Conservation (phyloP, 305 asterid species). For the Fraxinus albicans region DNA sequence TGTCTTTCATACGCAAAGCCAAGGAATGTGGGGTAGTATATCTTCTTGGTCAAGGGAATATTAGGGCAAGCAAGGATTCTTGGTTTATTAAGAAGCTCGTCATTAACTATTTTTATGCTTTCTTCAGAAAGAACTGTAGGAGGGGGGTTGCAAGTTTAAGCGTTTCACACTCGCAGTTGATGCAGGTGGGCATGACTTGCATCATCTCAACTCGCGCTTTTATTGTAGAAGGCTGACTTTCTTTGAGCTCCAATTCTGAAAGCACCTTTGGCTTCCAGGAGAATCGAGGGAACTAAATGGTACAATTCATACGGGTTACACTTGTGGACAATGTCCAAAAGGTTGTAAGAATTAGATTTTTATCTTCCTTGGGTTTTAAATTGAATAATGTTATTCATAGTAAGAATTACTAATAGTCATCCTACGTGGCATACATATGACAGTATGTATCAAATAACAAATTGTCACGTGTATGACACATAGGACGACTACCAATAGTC, state of each 20-base stretch:
- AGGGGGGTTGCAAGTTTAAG: slow-evolving; percentile 90
- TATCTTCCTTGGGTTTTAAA: background rate
- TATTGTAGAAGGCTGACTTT: slow-evolving; percentile 6
- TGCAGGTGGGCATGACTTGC: slow-evolving; percentile 97
- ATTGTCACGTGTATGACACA: too few relatives aligned
- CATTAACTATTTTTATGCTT: slow-evolving; percentile 86
- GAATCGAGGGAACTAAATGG: background rate
- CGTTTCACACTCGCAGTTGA: slow-evolving; percentile 80
- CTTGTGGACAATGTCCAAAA: background rate
- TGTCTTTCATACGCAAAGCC: slow-evolving; percentile 78
- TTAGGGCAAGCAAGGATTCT: slow-evolving; percentile 92
- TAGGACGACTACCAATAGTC: too few relatives aligned
- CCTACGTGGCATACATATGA: too few relatives aligned
- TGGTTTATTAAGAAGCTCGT: slow-evolving; percentile 96
- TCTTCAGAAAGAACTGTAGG: slow-evolving; percentile 89
- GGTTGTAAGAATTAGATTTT: background rate
- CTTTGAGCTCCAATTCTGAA: background rate
- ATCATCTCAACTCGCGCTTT: slow-evolving; percentile 59
- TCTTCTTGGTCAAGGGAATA: slow-evolving; percentile 94
- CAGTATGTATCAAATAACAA: too few relatives aligned
- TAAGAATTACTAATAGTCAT: too few relatives aligned
- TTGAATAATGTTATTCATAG: background rate
- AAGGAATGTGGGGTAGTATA: slow-evolving; percentile 93
- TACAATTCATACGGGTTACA: background rate
- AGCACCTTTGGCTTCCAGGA: slow-evolving; percentile 3